Conservation (phyloP, 495 filamentous ascomycete species). For the Alectoria sarmentosa region DNA sequence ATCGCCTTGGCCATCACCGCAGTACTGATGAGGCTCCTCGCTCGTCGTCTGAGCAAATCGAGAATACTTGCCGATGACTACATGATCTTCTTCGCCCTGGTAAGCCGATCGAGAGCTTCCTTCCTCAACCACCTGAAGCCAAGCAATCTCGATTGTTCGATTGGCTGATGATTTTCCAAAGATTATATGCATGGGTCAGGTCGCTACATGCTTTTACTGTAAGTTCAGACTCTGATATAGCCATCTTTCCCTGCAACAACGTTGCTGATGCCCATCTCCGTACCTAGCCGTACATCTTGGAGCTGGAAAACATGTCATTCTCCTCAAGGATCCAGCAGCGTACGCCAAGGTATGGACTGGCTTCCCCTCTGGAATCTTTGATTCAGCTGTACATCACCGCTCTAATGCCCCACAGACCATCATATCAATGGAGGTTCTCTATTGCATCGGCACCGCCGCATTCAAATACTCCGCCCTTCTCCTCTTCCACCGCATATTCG, state of each 20-base stretch:
- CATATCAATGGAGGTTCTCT: conserved; percentile 13
- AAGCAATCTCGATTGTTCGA: neutral
- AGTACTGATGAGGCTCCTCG: conserved; percentile 1
- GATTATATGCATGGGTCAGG: conserved; percentile 13
- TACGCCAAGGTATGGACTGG: neutral
- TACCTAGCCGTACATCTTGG: conserved; percentile 14
- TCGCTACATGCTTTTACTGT: conserved; percentile 6
- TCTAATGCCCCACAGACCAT: neutral
- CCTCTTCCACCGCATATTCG: conserved; percentile 16
- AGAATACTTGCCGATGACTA: conserved; percentile 10
- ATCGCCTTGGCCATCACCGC: conserved; percentile 1
- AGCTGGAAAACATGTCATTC: conserved; percentile 16
- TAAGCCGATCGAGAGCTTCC: neutral
- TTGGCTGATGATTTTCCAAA: neutral
- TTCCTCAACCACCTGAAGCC: neutral
- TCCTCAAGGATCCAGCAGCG: conserved; percentile 5
- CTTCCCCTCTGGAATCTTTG: neutral
- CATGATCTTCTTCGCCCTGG: conserved; percentile 10
- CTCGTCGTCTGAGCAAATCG: conserved; percentile 7
- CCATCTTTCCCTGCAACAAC: neutral
- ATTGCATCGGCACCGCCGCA: conserved; percentile 1
- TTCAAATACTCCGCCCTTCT: conserved; percentile 16
- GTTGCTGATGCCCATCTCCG: neutral
- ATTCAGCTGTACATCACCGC: neutral
- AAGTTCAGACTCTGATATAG: neutral